These are phyloP conservation scores for Halophytophthora batemanensis DNA, from an alignment of 352 stramenopile genomes.

Conservation along the genomic window DNA sequence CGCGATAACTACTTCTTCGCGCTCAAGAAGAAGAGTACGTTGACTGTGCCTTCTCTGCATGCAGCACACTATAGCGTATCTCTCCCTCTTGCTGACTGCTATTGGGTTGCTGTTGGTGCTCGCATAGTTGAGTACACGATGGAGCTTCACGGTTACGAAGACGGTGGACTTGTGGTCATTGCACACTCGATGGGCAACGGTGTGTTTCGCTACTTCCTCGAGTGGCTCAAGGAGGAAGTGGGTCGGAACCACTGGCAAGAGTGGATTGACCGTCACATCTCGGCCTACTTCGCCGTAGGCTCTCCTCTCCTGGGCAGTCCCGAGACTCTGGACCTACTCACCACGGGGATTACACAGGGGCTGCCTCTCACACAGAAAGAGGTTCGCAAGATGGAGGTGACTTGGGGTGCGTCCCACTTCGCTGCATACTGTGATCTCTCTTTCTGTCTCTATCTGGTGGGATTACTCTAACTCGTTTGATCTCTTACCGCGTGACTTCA, in stretches of 20 bases:
- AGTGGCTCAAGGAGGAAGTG: constrained; percentile 77
- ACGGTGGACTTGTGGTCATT: constrained; percentile 63
- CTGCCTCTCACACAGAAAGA: constrained; percentile 64
- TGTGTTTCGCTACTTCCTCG: constrained; percentile 80
- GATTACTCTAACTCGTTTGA: background rate
- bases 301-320: constrained; percentile 69
- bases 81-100: background rate
- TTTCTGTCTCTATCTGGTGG: background rate
- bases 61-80: background rate
- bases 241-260: constrained; percentile 64
- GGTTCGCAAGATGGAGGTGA: constrained; percentile 66
- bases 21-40: constrained; percentile 71
- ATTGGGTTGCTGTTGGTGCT: constrained; percentile 1
- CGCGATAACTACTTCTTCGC: constrained; percentile 74
- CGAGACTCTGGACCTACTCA: constrained; percentile 66
- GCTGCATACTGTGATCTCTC: background rate
- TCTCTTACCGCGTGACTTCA: constrained; percentile 5
- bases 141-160: constrained; percentile 35
- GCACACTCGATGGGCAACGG: constrained; percentile 82
- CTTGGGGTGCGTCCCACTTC: constrained; percentile 41
- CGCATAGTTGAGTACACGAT: constrained; percentile 59
- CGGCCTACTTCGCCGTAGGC: constrained; percentile 72
- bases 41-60: background rate
- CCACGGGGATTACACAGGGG: constrained; percentile 57
- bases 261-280: constrained; percentile 77